phyloP scores from a whole-genome alignment of 345 rosid species.

The Syzygium grande region DNA sequence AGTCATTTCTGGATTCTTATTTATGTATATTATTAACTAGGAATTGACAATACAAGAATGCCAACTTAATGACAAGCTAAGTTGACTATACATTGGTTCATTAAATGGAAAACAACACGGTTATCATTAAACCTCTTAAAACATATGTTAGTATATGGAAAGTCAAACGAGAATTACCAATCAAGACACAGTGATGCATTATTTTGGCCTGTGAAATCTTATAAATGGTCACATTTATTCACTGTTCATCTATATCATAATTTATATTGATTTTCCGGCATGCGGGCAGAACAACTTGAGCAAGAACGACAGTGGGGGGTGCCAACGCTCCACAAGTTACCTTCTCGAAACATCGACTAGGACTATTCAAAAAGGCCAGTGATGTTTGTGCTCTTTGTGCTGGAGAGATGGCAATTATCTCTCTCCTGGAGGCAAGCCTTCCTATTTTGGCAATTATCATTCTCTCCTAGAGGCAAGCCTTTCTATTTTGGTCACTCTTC shows the following conservation, averaged over 20 bases:
- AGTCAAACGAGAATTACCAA: neutral
- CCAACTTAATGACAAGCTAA: neutral
- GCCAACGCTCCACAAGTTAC: slow-evolving; percentile 33
- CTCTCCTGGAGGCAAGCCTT: slow-evolving; percentile 40
- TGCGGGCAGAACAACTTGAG: neutral
- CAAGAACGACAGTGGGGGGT: neutral
- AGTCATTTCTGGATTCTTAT: neutral
- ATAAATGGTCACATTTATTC: neutral
- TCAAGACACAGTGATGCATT: neutral
- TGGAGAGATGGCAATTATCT: slow-evolving; percentile 32
- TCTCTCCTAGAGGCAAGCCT: slow-evolving; percentile 48
- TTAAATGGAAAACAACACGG: neutral
- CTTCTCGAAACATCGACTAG: slow-evolving; percentile 40
- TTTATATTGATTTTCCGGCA: neutral
- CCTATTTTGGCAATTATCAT: slow-evolving; percentile 24
- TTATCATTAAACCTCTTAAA: neutral
- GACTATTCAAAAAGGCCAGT: slow-evolving; percentile 49
- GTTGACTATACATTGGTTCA: neutral
- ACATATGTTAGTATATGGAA: neutral
- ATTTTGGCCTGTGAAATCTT: neutral
- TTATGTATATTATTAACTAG: neutral
- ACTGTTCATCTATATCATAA: neutral
- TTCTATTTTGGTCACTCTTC: slow-evolving; percentile 43
- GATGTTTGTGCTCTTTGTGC: slow-evolving; percentile 39
- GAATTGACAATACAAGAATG: neutral